Base-by-base conservation (phyloP, 176 grass and related monocot species). In the Typha latifolia region DNA sequence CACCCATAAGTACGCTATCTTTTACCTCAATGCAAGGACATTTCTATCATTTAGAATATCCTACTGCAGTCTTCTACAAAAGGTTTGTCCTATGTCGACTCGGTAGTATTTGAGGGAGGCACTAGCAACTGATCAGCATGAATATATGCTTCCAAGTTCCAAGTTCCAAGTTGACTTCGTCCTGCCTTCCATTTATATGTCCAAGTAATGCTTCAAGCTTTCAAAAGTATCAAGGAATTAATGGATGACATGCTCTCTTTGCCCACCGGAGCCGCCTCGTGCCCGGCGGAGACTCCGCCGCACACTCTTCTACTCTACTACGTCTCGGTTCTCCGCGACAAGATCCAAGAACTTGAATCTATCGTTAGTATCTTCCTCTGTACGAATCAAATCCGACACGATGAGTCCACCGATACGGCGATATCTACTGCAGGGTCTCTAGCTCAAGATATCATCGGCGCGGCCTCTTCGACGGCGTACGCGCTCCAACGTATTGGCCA, bases 71-170 rank as follows among this genome's bases (percentile, higher is more conserved):
- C 24, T 26, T 26, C 24, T 26, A 26, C 24, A 26, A 26, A 26
- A 26, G 24, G 24, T 26, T 23, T 65, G 61, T 37, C 62, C 27
- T 48, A 37, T 74, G 14, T 16, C 61, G 74, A 49, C 14, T 61
- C 31, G 74, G 64, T 76, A 21, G 3, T 49, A 68, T 48, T 61
- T 68, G 74, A 76, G 74, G 74, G 31, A 76, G 74, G 74, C 64
- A 61, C 74, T 68, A 31, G 64, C 51, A 61, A 64, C 51, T 64
- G 68, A n/a, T n/a, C n/a, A 26, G 24, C 24, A 26, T 1, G 24
- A 26, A 26, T 26, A 26, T 26, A 26, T 49, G 74, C 61, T 21
- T 27, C 9, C n/a, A 51, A 64, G 22, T 34, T 27, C 9, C n/a
- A 51, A 64, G 22, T 34, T 12, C 3, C 34, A 52, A 53, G 72